Evolutionary conservation across 2,329 filamentous ascomycete genomes (phyloP), one percentile per base, ranked within the genome.

Genomic region (Aspergillus phoenicis): DNA sequence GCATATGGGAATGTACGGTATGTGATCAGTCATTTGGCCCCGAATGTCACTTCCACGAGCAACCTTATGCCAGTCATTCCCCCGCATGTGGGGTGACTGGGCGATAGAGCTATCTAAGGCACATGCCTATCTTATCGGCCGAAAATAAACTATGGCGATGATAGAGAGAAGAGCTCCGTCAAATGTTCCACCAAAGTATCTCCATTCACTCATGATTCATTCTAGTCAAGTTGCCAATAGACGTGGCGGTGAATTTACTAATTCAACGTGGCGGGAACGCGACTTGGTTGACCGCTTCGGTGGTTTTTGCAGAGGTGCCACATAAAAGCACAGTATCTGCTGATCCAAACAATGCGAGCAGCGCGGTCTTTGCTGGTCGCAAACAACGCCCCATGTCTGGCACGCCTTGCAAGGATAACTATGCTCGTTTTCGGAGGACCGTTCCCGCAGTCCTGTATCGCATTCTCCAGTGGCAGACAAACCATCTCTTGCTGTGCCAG

Each of bases 261-360:
- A 8, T 39, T 47, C 28, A 8, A 30, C 41, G 22, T 24, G 52
- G 41, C 52, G n/a, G 13, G 39, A 38, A 26, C 45, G 61, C 48
- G 57, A 11, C 30, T 54, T 58, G 39, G 59, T 67, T 30, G 61
- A 53, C 36, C 66, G 67, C 17, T 63, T 68, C 41, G 60, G 66
- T 2, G 62, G 56, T 17, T 63, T 65, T 11, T 58, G 63, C n/a
- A 62, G 49, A 1, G 73, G 70, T 8, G 67, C 65, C n/a, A 74
- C 70, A 48, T 75, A 75, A 33, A 75, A 75, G 58, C 73, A 75
- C 7, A 75, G 55, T 2, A 73, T 60, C 56, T 75, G 73, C 56
- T 75, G 65, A 22, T 74, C 65, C 36, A 68, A 63, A 59, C 73
- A 75, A 58, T 74, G 70, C 10, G 68, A 63, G 36, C 73, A 75